Evolutionary conservation across 441 rosid species (phyloP).

Genomic region (Mallotus repandus): DNA sequence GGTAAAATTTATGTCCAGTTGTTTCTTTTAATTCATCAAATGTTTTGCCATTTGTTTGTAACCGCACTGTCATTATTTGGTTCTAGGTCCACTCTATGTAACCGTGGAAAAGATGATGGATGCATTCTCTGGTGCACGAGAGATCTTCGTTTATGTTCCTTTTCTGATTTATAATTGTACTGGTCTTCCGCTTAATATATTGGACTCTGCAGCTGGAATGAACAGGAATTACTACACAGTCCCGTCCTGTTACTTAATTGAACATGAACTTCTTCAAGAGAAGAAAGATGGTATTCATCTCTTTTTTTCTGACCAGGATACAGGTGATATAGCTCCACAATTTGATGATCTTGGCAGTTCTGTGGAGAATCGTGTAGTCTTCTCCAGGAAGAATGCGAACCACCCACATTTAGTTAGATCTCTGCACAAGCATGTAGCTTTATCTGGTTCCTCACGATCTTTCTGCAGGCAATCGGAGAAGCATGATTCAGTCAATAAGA

Average conservation of each 20-base stretch:
- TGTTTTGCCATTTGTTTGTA: slow-evolving; percentile 15
- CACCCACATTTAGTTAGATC: slow-evolving; percentile 35
- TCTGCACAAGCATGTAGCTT: slow-evolving; percentile 39
- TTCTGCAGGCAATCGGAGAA: slow-evolving; percentile 27
- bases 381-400: slow-evolving; percentile 34
- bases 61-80: slow-evolving; percentile 19
- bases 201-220: slow-evolving; percentile 56
- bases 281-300: slow-evolving; percentile 71
- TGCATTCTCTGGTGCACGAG: slow-evolving; percentile 87
- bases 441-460: slow-evolving; percentile 30
- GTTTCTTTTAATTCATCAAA: slow-evolving; percentile 5
- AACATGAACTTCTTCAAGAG: slow-evolving; percentile 46
- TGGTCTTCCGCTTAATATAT: slow-evolving; percentile 70
- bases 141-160: slow-evolving; percentile 76
- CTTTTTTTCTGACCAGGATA: slow-evolving; percentile 51
- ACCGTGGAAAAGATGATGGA: slow-evolving; percentile 84
- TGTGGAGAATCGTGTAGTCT: slow-evolving; percentile 41
- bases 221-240: slow-evolving; percentile 49
- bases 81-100: slow-evolving; percentile 68
- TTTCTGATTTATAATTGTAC: slow-evolving; percentile 82
- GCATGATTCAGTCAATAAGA: slow-evolving; percentile 34
- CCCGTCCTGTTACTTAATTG: slow-evolving; percentile 74
- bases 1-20: slow-evolving; percentile 41
- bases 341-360: slow-evolving; percentile 36
- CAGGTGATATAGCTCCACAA: slow-evolving; percentile 31